Evolutionary conservation across 2,329 filamentous ascomycete genomes (phyloP).

Genomic region (Lachnellula occidentalis): DNA sequence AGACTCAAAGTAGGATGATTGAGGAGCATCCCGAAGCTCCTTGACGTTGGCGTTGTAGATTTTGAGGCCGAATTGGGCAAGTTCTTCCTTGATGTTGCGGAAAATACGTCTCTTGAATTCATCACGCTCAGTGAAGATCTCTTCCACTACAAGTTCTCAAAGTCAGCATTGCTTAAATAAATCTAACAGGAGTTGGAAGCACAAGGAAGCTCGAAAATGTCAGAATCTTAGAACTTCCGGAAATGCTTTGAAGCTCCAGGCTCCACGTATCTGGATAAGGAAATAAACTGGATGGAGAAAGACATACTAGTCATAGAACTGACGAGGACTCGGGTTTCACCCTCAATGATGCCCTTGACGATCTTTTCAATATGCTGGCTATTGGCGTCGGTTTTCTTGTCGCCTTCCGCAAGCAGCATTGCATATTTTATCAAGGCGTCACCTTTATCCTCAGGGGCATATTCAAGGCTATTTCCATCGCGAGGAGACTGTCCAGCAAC

Average conservation of each 20-base stretch:
- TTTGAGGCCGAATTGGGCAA: conserved; percentile 73
- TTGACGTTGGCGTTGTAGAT: conserved; percentile 75
- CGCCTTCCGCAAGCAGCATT: conserved; percentile 65
- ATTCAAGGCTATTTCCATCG: conserved; percentile 10
- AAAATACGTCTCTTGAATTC: conserved; percentile 73
- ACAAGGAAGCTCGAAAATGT: too few relatives aligned
- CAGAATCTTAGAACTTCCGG: too few relatives aligned
- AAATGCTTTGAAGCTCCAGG: too few relatives aligned
- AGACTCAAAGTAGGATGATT: conserved; percentile 78
- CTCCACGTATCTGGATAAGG: too few relatives aligned
- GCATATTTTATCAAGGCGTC: conserved; percentile 76
- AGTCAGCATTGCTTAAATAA: too few relatives aligned
- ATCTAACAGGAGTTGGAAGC: too few relatives aligned
- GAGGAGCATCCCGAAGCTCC: conserved; percentile 76
- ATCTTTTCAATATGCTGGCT: conserved; percentile 70
- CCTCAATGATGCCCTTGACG: conserved; percentile 85
- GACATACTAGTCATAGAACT: conserved; percentile 62
- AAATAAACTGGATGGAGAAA: too few relatives aligned
- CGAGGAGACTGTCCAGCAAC: conserved; percentile 25
- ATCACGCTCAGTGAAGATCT: conserved; percentile 63
- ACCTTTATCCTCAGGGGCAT: conserved; percentile 42
- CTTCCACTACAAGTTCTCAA: conserved; percentile 11
- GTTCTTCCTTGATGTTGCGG: conserved; percentile 51
- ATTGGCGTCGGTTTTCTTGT: conserved; percentile 34
- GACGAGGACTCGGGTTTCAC: conserved; percentile 77